Conservation (phyloP, 2,329 filamentous ascomycete genomes). For the Elsinoe perseae region DNA sequence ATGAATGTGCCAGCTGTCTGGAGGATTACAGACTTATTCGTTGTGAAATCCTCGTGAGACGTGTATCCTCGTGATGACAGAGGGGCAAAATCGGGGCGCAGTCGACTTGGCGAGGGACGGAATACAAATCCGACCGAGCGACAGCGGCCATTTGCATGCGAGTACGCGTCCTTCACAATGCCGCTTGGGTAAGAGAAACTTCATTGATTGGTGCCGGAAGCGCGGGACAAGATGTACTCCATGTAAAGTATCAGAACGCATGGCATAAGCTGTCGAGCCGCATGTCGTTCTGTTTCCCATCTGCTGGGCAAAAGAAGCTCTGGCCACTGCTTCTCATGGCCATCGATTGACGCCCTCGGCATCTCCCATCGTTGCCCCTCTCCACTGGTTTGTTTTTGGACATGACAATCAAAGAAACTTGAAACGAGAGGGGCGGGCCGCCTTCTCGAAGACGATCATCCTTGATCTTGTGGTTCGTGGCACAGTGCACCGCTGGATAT, state of each 20-base stretch:
- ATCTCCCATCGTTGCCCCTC: not conserved
- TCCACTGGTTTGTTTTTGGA: constrained; percentile 2
- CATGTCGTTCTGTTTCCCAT: not conserved
- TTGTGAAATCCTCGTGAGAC: not conserved
- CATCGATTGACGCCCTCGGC: constrained; percentile 4
- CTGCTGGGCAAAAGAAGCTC: not conserved
- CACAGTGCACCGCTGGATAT: not conserved
- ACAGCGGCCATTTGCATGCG: constrained; percentile 4
- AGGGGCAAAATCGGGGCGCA: constrained; percentile 14
- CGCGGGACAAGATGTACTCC: not conserved
- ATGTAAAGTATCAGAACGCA: not conserved
- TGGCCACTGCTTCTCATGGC: not conserved
- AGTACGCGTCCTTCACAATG: constrained; percentile 6
- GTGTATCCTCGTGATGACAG: not conserved
- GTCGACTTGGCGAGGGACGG: not conserved
- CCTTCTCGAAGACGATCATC: constrained; percentile 3
- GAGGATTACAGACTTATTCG: not conserved
- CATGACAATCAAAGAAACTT: constrained; percentile 1
- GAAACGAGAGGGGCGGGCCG: constrained; percentile 10
- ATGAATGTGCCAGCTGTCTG: not conserved
- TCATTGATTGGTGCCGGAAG: not conserved
- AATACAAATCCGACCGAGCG: constrained; percentile 4
- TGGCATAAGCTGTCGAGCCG: not conserved
- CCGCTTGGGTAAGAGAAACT: not conserved
- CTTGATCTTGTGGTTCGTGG: constrained; percentile 4